Evolutionary conservation across 2,329 filamentous ascomycete species (phyloP), one percentile per base, ranked within the genome.

Genomic region (Aspergillus sp.): DNA sequence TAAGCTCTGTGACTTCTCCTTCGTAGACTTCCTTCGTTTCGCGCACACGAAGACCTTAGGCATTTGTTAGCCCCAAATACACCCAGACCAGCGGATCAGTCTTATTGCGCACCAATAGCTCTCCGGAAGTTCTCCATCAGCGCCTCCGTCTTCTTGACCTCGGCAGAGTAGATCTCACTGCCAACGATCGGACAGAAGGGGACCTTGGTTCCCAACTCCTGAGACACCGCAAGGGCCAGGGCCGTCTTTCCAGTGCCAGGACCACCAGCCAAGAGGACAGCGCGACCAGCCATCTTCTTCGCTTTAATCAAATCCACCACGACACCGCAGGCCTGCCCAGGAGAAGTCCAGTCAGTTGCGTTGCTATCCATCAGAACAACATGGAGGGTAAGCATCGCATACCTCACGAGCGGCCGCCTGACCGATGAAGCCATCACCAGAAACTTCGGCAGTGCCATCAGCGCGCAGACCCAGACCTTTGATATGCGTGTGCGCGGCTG

Each of bases 11-110:
- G 52, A 99, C 94, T 76, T 99, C 94, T 69, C 94, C 94, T 77
- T 99, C 94, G 76, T 97, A 99, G 54, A 99, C 93, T 76, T 99
- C 94, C 76, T 99, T 99, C 48, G 93, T 97, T 81, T 99, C 94
- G 67, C 94, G 91, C 61, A 99, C 94, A 70, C 96, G 92, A 62
- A 99, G 82, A 31, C 82, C 81, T 84, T 84, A 54, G 23, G 38
- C 5, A 20, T 6, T 36, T 10, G 56, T 70, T 59, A 68, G 55
- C 51, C 9, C 13, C 44, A 29, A 2, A 21, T 17, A 14, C 4
- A 29, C 11, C 3, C 19, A 21, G 17, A 5, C 3, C 7, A 17
- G 14, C 3, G 11, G 2, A 21, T 10, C 4, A 6, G 6, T 16
- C 47, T 50, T 42, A 42, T 51, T 42, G 38, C 68, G 45, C 76